These are phyloP conservation scores for Neurospora sp. DNA, from an alignment of 495 filamentous ascomycete species.

Conservation along the genomic window DNA sequence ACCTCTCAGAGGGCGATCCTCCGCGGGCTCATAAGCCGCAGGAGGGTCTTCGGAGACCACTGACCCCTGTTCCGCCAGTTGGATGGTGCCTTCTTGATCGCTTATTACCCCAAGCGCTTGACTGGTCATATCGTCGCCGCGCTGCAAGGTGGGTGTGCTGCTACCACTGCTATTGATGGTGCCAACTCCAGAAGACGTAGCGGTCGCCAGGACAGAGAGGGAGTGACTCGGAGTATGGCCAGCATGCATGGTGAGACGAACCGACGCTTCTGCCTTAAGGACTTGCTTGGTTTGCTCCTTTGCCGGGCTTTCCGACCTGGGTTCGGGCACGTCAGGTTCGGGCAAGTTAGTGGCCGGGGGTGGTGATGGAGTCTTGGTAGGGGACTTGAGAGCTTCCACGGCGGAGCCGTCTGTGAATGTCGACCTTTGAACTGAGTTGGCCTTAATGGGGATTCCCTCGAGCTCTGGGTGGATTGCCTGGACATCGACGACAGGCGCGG, in stretches of 20 bases:
- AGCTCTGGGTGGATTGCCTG: conserved; percentile 34
- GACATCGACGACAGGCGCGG: conserved; percentile 31
- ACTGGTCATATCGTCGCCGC: conserved; percentile 14
- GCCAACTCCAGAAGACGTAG: conserved; percentile 20
- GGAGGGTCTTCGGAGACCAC: conserved; percentile 11
- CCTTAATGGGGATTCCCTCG: conserved; percentile 35
- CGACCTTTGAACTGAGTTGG: conserved; percentile 27
- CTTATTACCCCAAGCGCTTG: not conserved
- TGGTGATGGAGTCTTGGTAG: conserved; percentile 15
- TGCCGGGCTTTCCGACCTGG: conserved; percentile 4
- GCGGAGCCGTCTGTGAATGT: conserved; percentile 29
- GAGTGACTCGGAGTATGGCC: conserved; percentile 40
- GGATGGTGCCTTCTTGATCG: conserved; percentile 1
- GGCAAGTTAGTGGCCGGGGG: conserved; percentile 2
- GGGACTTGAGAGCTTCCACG: conserved; percentile 9
- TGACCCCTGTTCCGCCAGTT: not conserved
- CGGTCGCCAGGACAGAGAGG: conserved; percentile 30
- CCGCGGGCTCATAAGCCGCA: conserved; percentile 13
- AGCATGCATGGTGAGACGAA: conserved; percentile 38
- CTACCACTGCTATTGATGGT: conserved; percentile 30
- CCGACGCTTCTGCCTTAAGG: conserved; percentile 27
- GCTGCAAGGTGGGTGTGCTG: conserved; percentile 24
- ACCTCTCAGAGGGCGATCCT: conserved; percentile 30
- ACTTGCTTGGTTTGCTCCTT: conserved; percentile 31
- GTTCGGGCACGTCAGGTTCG: conserved; percentile 4